Percentiles rank a stretch among this genome's conserved stretches.
These are phyloP conservation scores for Globisporangium alternatum DNA, from an alignment of 352 stramenopile species.

Conservation along the genomic window DNA sequence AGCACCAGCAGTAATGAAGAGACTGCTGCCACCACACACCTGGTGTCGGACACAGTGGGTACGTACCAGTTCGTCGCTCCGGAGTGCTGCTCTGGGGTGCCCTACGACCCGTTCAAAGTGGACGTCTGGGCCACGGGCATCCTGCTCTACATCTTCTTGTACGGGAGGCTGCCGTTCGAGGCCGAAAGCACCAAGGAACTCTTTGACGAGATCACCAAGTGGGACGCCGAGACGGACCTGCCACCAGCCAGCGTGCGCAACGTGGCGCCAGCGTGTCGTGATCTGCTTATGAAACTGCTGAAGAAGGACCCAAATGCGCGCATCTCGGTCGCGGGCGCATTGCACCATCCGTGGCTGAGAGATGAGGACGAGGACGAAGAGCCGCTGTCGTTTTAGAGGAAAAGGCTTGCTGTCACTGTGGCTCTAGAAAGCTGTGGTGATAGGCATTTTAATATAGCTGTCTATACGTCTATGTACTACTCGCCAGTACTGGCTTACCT, in stretches of 20 bases:
- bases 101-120: constrained; percentile 78
- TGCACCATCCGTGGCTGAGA: constrained; percentile 61
- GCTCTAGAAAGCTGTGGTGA: background rate
- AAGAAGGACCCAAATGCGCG: constrained; percentile 45
- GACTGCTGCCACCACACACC: background rate
- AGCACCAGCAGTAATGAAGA: constrained; percentile 4
- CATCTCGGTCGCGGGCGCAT: constrained; percentile 48
- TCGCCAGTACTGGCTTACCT: background rate
- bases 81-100: constrained; percentile 83
- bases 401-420: background rate
- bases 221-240: constrained; percentile 36
- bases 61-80: constrained; percentile 90
- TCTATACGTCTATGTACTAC: background rate
- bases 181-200: constrained; percentile 67
- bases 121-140: constrained; percentile 88
- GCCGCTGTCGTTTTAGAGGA: constrained; percentile 61
- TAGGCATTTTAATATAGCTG: background rate
- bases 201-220: constrained; percentile 70
- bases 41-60: constrained; percentile 78
- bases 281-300: constrained; percentile 56
- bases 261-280: constrained; percentile 29
- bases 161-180: constrained; percentile 77
- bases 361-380: constrained; percentile 44
- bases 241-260: constrained; percentile 17
- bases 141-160: constrained; percentile 85